Conservation (phyloP, 768 basidiomycete genomes). For the Boletus patriciae region DNA sequence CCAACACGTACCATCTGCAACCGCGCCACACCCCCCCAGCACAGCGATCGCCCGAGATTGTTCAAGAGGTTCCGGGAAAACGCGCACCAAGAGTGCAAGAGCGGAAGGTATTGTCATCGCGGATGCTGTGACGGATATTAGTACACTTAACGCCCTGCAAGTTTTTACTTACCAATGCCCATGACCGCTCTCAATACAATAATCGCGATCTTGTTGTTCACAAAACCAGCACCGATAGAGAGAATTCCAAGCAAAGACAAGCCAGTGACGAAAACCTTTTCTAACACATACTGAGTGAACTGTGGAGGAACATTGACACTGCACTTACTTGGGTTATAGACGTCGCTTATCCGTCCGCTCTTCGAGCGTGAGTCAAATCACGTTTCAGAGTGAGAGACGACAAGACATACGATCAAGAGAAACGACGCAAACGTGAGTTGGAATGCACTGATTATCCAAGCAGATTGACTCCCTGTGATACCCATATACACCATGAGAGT, state of each 20-base stretch:
- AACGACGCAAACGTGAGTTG: conserved; percentile 50
- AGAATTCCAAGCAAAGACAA: conserved; percentile 42
- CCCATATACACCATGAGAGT: conserved; percentile 24
- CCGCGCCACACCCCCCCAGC: conserved; percentile 46
- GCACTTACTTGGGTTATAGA: conserved; percentile 33
- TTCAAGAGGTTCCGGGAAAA: conserved; percentile 47
- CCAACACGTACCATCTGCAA: conserved; percentile 41
- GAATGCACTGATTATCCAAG: conserved; percentile 45
- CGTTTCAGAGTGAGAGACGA: neutral
- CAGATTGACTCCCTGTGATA: conserved; percentile 10
- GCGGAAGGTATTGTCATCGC: conserved; percentile 53
- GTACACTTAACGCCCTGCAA: neutral
- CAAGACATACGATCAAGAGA: conserved; percentile 23
- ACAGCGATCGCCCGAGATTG: conserved; percentile 50
- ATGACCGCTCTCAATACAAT: conserved; percentile 52
- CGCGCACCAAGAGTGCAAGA: conserved; percentile 47
- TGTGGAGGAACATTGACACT: conserved; percentile 16
- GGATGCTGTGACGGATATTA: conserved; percentile 36
- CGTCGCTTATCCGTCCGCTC: conserved; percentile 29
- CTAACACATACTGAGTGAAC: conserved; percentile 37
- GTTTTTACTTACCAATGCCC: conserved; percentile 41
- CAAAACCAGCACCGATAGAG: conserved; percentile 49
- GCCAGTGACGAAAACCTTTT: conserved; percentile 44
- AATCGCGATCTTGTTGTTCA: conserved; percentile 44
- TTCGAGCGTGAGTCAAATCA: conserved; percentile 13